Percentiles rank a stretch among this genome's conserved stretches.
Evolutionary conservation across 805 yeast species (phyloP).

Genomic region (Komagataella populi): DNA sequence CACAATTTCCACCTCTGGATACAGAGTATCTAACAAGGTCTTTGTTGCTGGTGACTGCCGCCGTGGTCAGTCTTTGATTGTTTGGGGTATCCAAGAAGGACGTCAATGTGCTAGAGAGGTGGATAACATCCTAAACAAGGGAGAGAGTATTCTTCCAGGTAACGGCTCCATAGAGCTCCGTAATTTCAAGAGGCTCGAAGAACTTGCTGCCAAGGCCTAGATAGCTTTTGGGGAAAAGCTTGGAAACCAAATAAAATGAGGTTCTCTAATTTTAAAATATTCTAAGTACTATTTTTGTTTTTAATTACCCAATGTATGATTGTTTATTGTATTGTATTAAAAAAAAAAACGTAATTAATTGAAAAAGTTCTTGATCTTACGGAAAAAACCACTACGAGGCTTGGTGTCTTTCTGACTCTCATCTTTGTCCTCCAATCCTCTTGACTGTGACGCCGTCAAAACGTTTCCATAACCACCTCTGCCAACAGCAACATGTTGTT

Average conservation of each 20-base stretch:
- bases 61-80: constrained; percentile 95
- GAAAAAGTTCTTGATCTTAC: constrained; percentile 2
- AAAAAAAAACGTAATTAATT: neutral
- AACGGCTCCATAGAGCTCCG: constrained; percentile 88
- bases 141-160: constrained; percentile 76
- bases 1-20: constrained; percentile 45
- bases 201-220: constrained; percentile 50
- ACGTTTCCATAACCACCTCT: constrained; percentile 4
- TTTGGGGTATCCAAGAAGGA: constrained; percentile 99
- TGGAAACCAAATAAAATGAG: neutral
- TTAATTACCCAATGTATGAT: neutral
- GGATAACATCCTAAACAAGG: constrained; percentile 58
- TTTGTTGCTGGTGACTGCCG: constrained; percentile 98
- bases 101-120: constrained; percentile 96
- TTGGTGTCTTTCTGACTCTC: neutral
- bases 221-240: neutral
- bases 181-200: constrained; percentile 63
- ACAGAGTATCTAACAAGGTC: constrained; percentile 50
- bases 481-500: constrained; percentile 1
- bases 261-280: neutral
- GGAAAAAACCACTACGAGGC: neutral
- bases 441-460: neutral
- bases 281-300: neutral
- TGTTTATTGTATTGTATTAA: neutral
- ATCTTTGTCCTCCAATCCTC: neutral